Base-by-base conservation (phyloP, 2,329 filamentous ascomycete species). In the Ascochyta fabae region DNA sequence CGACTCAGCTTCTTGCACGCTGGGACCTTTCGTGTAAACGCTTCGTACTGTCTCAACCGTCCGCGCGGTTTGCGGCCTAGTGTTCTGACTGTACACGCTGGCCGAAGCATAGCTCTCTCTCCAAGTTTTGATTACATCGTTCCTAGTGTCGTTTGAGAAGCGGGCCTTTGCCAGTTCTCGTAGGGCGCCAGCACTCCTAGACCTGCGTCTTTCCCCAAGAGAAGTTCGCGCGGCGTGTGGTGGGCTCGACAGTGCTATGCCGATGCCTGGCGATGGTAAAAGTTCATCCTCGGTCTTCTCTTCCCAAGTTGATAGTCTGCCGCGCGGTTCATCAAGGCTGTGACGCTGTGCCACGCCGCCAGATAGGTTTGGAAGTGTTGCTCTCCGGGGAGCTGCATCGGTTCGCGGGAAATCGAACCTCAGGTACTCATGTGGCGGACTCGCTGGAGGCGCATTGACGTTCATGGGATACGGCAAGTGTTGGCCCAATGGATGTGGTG, bases 381-480 rank as follows among this genome's bases (percentile, higher is more conserved):
- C 74, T 59, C 74, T 66, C 23, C 74, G 68, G 24, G 69, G 65
- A 43, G 61, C 62, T 13, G 67, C 38, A 7, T 67, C 60, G 6
- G 63, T 62, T 16, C 64, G 54, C 13, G 68, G 61, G 16, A 46
- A 48, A 26, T 74, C 66, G 46, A 75, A 75, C 22, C 61, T 70
- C 41, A 75, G 62, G 47, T 75, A 75, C 33, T 74, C 68, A 26
- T 71, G 65, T 7, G 67, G 70, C 35, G 73, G 72, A 53, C 70
- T 75, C 8, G 63, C 56, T 48, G 72, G 68, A 16, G 74, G 73
- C 8, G 73, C 73, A 50, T 77, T 77, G 39, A 77, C 72, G 41
- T 77, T 77, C 74, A 77, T 77, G 1, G 74, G 74, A 46, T 75
- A 77, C 0, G 74, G 74, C 8, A 77, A 66, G 39, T 75, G 72